Conservation (phyloP, 768 basidiomycete species). For the Boletus tomentosulus region DNA sequence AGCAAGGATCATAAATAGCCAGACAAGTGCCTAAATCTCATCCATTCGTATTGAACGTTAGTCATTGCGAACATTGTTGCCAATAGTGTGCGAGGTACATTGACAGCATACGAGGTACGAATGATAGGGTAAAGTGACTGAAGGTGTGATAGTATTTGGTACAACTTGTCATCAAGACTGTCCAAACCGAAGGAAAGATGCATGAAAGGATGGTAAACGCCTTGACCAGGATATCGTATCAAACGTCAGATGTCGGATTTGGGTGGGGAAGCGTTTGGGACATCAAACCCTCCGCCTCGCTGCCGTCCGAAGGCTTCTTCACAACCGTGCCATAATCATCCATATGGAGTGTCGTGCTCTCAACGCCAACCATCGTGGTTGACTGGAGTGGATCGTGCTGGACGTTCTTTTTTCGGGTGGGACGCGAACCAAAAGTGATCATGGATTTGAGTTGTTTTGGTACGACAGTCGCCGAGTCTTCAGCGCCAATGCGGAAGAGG, state of each 20-base stretch:
- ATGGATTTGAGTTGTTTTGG: not conserved
- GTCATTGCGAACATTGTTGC: not conserved
- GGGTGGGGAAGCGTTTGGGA: not conserved
- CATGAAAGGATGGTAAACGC: not conserved
- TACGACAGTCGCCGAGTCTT: not conserved
- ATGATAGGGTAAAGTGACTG: not conserved
- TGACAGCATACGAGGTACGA: not conserved
- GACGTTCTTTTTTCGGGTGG: not conserved
- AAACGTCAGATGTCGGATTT: not conserved
- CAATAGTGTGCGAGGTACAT: not conserved
- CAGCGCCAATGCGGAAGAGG: slow-evolving; percentile 6
- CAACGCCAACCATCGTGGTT: not conserved
- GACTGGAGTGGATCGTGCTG: not conserved
- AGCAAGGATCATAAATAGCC: too few relatives aligned
- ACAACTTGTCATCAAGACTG: not conserved
- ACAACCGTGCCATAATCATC: not conserved
- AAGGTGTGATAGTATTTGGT: not conserved
- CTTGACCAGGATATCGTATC: not conserved
- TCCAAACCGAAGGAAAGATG: not conserved
- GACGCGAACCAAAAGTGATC: not conserved
- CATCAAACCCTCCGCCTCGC: not conserved
- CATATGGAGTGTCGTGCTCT: not conserved
- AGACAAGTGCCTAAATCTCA: too few relatives aligned
- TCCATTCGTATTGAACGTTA: not conserved
- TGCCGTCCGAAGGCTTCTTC: not conserved